Evolutionary conservation across 2,329 filamentous ascomycete genomes (phyloP), one percentile per base, ranked within the genome.

Genomic region (Paraphoma chrysanthemicola): DNA sequence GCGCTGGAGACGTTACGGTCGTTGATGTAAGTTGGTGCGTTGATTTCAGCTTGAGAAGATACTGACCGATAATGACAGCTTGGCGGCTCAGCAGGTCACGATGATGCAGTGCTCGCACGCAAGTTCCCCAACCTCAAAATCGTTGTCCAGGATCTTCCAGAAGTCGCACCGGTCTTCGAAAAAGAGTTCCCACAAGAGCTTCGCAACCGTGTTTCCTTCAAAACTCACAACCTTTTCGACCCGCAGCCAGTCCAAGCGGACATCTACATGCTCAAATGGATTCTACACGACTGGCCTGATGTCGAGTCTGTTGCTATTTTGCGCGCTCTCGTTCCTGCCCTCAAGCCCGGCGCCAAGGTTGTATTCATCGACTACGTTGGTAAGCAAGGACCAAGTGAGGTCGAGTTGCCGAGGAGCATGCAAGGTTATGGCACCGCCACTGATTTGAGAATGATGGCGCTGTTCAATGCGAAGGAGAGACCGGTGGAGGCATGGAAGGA

Each of bases 251-350:
- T 84, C 12, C 75, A 81, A 46, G 86, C 71, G n/a, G 70, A 72
- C 51, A 67, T 87, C 16, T 88, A 87, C 73, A 63, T 84, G 63
- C 82, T 87, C 71, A 82, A 85, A 46, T 83, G 82, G 79, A 86
- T 88, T 59, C 72, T 89, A 7, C 85, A 89, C 68, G 86, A 88
- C 73, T 86, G 86, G 76, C 82, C 85, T 0, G 85, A 85, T 12
- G 79, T 80, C 84, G 67, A 73, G 38, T 63, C 64, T 1, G 54
- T 72, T 17, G 55, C 60, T 4, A 69, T 75, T n/a, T 50, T 72
- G 38, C 77, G 78, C 57, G 80, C 79, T 17, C 76, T 88, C 8
- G 72, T 85, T 2, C 84, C 85, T 1, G 81, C 85, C 33, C 72
- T 88, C 49, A 84, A 87, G 70, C 80, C 83, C 1, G 81, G 86